A percentile compares a stretch with the other conserved stretches of the same genome.
Conservation (phyloP, 176 grass and related monocot species). For the Ensete ventricosum region DNA sequence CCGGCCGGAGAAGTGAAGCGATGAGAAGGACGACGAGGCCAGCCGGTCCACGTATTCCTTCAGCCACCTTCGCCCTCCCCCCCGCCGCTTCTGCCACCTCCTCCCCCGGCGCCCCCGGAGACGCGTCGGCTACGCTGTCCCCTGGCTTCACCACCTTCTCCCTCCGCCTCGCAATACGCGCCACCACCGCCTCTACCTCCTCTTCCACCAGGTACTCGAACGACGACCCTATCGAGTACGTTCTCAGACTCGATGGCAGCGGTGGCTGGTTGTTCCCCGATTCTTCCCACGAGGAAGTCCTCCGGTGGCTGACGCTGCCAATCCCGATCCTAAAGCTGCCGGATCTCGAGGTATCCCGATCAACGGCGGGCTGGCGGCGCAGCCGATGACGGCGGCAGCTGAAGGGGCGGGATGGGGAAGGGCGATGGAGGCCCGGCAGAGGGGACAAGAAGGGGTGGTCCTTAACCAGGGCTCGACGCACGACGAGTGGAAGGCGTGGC, state of each 20-base stretch:
- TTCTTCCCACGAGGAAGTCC: conserved; percentile 26
- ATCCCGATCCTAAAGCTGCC: conserved; percentile 53
- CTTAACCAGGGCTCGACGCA: conserved; percentile 72
- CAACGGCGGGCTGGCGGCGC: not conserved
- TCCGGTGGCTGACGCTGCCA: conserved; percentile 60
- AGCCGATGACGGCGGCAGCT: not conserved
- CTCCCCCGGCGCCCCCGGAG: not conserved
- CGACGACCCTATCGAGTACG: conserved; percentile 28
- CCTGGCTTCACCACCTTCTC: conserved; percentile 22
- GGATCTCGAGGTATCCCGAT: not conserved
- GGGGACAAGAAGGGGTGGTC: conserved; percentile 58
- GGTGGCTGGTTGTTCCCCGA: conserved; percentile 11
- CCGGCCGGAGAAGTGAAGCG: conserved; percentile 39
- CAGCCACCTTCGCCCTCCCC: conserved; percentile 12
- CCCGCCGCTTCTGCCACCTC: conserved; percentile 4
- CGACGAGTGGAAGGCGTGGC: conserved; percentile 70
- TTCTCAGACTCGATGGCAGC: conserved; percentile 20
- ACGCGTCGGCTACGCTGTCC: not conserved
- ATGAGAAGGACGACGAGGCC: conserved; percentile 57
- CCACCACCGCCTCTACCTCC: conserved; percentile 56
- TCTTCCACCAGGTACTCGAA: conserved; percentile 72
- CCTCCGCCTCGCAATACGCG: conserved; percentile 13
- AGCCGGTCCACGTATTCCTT: conserved; percentile 32
- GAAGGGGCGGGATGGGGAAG: conserved; percentile 48
- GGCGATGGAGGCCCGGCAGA: conserved; percentile 67